These are phyloP conservation scores for Diddensiella santjacobensis DNA, from an alignment of 805 yeast genomes.

Conservation along the genomic window DNA sequence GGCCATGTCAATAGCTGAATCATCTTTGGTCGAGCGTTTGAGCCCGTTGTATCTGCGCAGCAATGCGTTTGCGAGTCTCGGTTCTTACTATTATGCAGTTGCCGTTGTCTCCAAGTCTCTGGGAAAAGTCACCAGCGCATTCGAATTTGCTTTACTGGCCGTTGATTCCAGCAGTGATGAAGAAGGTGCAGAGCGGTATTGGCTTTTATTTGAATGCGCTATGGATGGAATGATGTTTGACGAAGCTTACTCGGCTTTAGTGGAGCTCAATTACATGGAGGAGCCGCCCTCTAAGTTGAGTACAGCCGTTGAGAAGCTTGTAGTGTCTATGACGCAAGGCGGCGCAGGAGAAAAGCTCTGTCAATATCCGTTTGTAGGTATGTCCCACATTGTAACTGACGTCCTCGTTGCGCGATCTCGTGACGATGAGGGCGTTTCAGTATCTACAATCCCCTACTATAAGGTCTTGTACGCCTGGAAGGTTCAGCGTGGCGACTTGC, in stretches of 20 bases:
- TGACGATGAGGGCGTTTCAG: conserved; percentile 28
- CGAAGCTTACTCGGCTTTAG: conserved; percentile 36
- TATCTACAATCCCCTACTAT: conserved; percentile 41
- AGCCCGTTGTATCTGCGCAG: not conserved
- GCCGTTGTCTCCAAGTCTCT: conserved; percentile 6
- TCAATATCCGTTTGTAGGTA: conserved; percentile 43
- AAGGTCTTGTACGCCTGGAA: conserved; percentile 52
- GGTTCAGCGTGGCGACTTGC: conserved; percentile 45
- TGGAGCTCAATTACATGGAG: conserved; percentile 18
- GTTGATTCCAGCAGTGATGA: conserved; percentile 24
- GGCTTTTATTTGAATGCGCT: conserved; percentile 24
- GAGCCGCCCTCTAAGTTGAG: conserved; percentile 6
- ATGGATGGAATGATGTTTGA: conserved; percentile 32
- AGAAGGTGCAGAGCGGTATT: conserved; percentile 26
- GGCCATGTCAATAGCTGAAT: conserved; percentile 13
- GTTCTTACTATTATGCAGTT: conserved; percentile 7
- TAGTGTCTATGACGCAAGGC: conserved; percentile 26
- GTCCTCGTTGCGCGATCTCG: conserved; percentile 33
- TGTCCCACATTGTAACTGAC: conserved; percentile 42
- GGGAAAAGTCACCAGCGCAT: conserved; percentile 30
- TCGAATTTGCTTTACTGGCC: conserved; percentile 35
- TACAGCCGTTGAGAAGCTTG: conserved; percentile 19
- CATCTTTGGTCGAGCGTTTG: not conserved
- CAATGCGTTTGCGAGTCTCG: conserved; percentile 5
- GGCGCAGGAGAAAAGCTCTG: conserved; percentile 41